Percentiles rank a stretch among this genome's conserved stretches.
Conservation (phyloP, 2,329 filamentous ascomycete species). For the Monosporascus cannonballus region DNA sequence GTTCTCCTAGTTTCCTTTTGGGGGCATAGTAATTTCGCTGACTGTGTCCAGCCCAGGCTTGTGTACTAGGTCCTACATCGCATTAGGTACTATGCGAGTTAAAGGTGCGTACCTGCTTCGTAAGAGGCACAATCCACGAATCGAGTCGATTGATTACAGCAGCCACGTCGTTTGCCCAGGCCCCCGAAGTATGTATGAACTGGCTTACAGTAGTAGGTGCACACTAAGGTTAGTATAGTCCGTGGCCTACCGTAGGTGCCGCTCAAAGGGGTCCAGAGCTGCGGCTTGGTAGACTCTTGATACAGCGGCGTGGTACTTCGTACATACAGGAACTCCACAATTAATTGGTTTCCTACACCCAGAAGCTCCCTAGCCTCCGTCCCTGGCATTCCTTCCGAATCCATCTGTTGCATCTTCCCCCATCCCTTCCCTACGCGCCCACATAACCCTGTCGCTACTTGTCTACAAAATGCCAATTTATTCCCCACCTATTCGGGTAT, state of each 20-base stretch:
- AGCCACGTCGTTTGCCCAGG: background rate
- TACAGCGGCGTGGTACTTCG: background rate
- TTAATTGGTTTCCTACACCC: background rate
- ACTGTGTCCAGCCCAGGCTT: background rate
- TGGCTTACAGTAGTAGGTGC: background rate
- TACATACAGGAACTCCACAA: background rate
- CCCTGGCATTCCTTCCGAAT: constrained; percentile 1
- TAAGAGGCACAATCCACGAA: background rate
- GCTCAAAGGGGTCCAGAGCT: too few relatives aligned
- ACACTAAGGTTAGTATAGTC: too few relatives aligned
- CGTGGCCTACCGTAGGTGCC: too few relatives aligned
- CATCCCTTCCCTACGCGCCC: background rate
- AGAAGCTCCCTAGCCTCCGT: background rate
- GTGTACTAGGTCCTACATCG: background rate
- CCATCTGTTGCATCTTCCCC: background rate
- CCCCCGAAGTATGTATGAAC: background rate
- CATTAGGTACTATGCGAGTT: too few relatives aligned
- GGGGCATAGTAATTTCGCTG: background rate
- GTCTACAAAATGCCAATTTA: background rate
- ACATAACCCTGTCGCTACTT: background rate
- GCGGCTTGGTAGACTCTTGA: background rate
- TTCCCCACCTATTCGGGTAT: background rate
- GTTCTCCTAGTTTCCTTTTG: background rate
- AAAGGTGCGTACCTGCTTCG: background rate
- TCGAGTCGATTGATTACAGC: background rate